Conservation (phyloP, 257 asterid species). For the Nicotiana knightiana region DNA sequence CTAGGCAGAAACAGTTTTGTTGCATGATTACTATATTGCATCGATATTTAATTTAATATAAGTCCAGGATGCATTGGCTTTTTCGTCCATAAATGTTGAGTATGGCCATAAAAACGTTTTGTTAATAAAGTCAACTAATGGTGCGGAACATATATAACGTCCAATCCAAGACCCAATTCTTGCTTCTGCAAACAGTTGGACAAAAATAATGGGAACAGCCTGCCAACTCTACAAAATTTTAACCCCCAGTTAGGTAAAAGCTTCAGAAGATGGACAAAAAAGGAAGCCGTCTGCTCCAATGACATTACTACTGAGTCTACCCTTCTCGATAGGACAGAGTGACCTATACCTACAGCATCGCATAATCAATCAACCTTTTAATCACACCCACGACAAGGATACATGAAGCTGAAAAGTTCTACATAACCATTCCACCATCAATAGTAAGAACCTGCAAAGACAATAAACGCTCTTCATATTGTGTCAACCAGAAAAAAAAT, state of each 20-base stretch:
- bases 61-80: neutral
- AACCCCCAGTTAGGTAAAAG: neutral
- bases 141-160: neutral
- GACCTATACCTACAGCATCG: neutral
- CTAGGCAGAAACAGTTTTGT: conserved; percentile 14
- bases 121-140: too few relatives aligned
- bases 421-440: conserved; percentile 94
- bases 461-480: neutral
- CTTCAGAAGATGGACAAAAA: too few relatives aligned
- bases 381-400: neutral
- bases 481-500: neutral
- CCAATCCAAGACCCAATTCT: too few relatives aligned
- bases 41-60: neutral
- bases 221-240: neutral
- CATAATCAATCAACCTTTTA: neutral
- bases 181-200: neutral
- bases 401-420: conserved; percentile 9
- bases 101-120: neutral
- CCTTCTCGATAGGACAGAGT: neutral
- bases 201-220: neutral
- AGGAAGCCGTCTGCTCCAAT: too few relatives aligned
- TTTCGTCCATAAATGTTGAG: neutral
- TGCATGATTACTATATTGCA: neutral
- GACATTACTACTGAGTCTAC: neutral
- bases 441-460: conserved; percentile 62